Percentiles rank a stretch among this genome's conserved stretches.
phyloP scores from a whole-genome alignment of 331 rosid genomes.

The Pyrus hybrid region DNA sequence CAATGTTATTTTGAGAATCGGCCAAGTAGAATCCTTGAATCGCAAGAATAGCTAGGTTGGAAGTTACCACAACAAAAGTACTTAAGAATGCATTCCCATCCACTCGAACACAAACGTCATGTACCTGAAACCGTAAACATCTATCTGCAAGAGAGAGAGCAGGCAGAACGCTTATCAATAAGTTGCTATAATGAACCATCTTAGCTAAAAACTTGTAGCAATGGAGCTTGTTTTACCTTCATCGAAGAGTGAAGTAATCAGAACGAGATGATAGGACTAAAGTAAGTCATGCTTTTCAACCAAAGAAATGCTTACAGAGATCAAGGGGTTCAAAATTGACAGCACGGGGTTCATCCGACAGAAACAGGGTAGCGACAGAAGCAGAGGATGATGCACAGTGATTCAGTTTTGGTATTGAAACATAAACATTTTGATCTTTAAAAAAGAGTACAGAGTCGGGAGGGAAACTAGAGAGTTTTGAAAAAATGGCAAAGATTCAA shows the following conservation, averaged over 20 bases:
- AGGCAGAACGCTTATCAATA: not conserved
- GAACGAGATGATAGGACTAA: too few relatives aligned
- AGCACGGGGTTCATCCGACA: too few relatives aligned
- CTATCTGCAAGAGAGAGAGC: constrained; percentile 49
- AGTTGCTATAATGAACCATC: not conserved
- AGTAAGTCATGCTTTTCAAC: too few relatives aligned
- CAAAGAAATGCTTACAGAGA: too few relatives aligned
- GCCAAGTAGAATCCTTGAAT: constrained; percentile 73
- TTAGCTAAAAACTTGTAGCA: not conserved
- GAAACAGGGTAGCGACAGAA: too few relatives aligned
- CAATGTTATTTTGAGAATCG: constrained; percentile 62
- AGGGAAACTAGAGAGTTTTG: too few relatives aligned
- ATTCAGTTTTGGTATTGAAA: too few relatives aligned
- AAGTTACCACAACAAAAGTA: constrained; percentile 58
- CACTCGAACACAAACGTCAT: constrained; percentile 62
- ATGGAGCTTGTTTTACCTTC: not conserved
- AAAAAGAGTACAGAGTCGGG: too few relatives aligned
- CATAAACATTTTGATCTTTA: too few relatives aligned
- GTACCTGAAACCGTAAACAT: constrained; percentile 52
- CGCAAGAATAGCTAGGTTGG: constrained; percentile 61
- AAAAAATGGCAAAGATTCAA: too few relatives aligned
- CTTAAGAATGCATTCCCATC: constrained; percentile 87
- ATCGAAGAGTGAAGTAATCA: not conserved
- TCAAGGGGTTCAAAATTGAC: too few relatives aligned
- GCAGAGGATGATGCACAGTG: too few relatives aligned